These are phyloP conservation scores for Pyricularia grisea DNA, from an alignment of 2,329 filamentous ascomycete genomes.

Conservation along the genomic window DNA sequence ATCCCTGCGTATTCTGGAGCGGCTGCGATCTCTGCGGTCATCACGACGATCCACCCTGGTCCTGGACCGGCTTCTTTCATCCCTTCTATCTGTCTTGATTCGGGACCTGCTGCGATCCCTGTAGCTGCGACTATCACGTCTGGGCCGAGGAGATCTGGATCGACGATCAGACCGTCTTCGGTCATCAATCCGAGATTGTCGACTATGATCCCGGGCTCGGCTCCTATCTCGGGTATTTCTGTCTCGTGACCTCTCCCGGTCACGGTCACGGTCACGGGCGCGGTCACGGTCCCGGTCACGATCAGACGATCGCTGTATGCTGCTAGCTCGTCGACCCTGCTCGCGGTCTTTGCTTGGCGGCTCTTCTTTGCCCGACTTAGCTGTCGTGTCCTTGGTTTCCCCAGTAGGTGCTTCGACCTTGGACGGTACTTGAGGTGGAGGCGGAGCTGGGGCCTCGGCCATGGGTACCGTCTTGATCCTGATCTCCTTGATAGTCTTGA, in stretches of 20 bases:
- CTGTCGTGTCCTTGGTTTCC: constrained; percentile 14
- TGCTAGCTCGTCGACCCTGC: constrained; percentile 20
- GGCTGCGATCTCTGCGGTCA: constrained; percentile 13
- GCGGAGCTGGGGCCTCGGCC: constrained; percentile 8
- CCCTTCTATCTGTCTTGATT: constrained; percentile 7
- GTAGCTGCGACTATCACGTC: constrained; percentile 16
- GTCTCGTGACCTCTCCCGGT: constrained; percentile 21
- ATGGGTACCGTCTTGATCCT: constrained; percentile 17
- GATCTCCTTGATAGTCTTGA: constrained; percentile 4
- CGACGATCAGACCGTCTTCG: constrained; percentile 12
- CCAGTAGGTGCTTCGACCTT: constrained; percentile 7
- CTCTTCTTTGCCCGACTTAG: constrained; percentile 9
- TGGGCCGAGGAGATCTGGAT: constrained; percentile 10
- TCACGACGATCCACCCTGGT: constrained; percentile 9
- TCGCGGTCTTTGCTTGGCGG: constrained; percentile 14
- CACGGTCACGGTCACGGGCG: constrained; percentile 17
- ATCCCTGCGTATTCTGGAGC: constrained; percentile 8
- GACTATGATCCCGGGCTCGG: constrained; percentile 15
- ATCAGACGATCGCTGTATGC: constrained; percentile 17
- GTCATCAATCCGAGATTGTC: constrained; percentile 15
- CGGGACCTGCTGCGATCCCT: constrained; percentile 18
- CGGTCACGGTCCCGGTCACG: constrained; percentile 14
- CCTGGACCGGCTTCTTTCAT: constrained; percentile 16
- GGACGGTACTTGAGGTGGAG: constrained; percentile 9
- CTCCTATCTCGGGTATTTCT: constrained; percentile 7